These are phyloP conservation scores for Oryza longistaminata DNA, from an alignment of 176 grass and related monocot species.

Conservation along the genomic window DNA sequence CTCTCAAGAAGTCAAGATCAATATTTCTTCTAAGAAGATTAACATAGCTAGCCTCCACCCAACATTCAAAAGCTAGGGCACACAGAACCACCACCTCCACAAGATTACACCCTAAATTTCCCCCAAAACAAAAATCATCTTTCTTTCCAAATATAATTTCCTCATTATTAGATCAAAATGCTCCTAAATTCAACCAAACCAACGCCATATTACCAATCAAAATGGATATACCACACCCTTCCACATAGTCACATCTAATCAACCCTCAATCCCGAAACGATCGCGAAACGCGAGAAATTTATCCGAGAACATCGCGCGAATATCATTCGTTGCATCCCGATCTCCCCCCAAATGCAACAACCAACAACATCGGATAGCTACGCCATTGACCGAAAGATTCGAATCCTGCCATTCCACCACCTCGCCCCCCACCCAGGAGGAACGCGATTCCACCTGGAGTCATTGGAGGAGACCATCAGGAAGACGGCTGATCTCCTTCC, in stretches of 20 bases:
- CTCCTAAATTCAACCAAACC: constrained; percentile 22
- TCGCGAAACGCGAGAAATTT: not conserved
- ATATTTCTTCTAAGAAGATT: not conserved
- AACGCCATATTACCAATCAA: not conserved
- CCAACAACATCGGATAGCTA: not conserved
- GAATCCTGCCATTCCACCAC: not conserved
- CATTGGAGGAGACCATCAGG: too few species aligned
- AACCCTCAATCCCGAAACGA: not conserved
- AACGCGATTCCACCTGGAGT: not conserved
- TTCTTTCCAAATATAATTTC: not conserved
- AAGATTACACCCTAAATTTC: not conserved
- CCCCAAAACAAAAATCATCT: not conserved
- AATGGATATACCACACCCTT: not conserved
- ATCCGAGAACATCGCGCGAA: not conserved
- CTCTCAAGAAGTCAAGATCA: not conserved
- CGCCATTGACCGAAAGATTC: constrained; percentile 17
- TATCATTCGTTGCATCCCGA: not conserved
- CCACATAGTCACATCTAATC: not conserved
- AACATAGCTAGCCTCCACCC: not conserved
- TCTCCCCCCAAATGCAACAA: constrained; percentile 14
- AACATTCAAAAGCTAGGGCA: not conserved
- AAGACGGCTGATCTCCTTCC: too few species aligned
- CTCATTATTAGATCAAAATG: not conserved
- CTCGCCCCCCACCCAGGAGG: too few species aligned
- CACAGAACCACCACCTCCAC: constrained; percentile 24